Evolutionary conservation across 73 alveolate genomes (phyloP), one percentile per base, ranked within the genome.

Genomic region (Effrenium voratum): DNA sequence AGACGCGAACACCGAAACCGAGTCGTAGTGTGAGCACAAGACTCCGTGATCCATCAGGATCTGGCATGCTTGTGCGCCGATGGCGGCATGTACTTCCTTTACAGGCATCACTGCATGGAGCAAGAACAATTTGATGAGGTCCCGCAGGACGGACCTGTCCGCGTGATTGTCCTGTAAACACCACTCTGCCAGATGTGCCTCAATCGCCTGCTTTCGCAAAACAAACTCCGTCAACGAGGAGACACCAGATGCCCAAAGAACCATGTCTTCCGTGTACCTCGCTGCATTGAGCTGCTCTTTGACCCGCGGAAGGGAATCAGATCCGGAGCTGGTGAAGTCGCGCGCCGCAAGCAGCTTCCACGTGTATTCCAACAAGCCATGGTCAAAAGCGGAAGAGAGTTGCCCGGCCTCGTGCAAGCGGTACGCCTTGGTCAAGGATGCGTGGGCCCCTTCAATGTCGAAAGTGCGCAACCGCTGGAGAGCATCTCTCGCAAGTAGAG

Each of bases 361-460:
- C 32, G 94, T 38, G 49, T 57, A 59, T 26, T 85, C 94, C 10
- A 85, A 59, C 30, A 85, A 49, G 28, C n/a, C 45, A 30, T 32
- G n/a, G 43, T 85, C 94, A 41, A 75, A 75, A 38, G 5, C 26
- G 43, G n/a, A n/a, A n/a, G n/a, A n/a, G 49, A 72, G 28, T 26
- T 34, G 45, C 49, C 45, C 46, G 22, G 80, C 8, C 12, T 0
- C 28, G 40, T 76, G 52, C 86, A 60, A 63, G 34, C 50, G 22
- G 10, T 36, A 72, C 19, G 95, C 95, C 2, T 24, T n/a, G 49
- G 95, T 88, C 52, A 88, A 47, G 15, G 82, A 47, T 5, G 43
- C 55, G 32, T 88, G 95, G 4, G 95, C 83, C 36, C 50, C 70
- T 66, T 88, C 95, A 36, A 88, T 88, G 77, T 88, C 86, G 19